Evolutionary conservation across 2,329 filamentous ascomycete genomes (phyloP).

Genomic region (Rhinocladiella mackenziei): DNA sequence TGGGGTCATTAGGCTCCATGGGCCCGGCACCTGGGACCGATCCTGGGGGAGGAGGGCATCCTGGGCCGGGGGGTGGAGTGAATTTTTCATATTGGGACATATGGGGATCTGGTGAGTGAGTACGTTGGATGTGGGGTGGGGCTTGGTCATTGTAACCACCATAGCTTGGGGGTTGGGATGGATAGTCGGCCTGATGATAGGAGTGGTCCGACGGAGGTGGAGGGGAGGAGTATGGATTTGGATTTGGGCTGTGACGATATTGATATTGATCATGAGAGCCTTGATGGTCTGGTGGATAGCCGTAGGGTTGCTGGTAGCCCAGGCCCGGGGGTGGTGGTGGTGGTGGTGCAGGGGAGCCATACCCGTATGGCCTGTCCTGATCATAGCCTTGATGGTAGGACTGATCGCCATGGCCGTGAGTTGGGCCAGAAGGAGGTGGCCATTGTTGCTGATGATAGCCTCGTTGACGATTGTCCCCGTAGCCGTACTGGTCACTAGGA

Average conservation of each 20-base stretch:
- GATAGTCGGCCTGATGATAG: conserved; percentile 13
- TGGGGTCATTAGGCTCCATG: conserved; percentile 42
- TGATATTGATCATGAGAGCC: conserved; percentile 12
- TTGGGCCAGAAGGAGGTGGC: conserved; percentile 11
- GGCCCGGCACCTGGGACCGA: conserved; percentile 26
- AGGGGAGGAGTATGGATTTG: conserved; percentile 8
- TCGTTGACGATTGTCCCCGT: conserved; percentile 5
- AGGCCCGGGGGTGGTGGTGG: conserved; percentile 2
- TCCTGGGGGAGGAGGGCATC: conserved; percentile 1
- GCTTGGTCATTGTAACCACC: conserved; percentile 15
- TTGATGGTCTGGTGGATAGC: conserved; percentile 15
- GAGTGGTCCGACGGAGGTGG: conserved; percentile 8
- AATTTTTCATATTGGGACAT: conserved; percentile 11
- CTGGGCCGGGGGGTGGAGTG: conserved; percentile 1
- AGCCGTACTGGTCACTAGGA: conserved; percentile 17
- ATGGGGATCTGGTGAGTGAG: conserved; percentile 10
- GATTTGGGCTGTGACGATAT: conserved; percentile 4
- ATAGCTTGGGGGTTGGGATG: conserved; percentile 9
- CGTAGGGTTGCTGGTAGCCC: conserved; percentile 13
- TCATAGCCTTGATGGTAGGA: conserved; percentile 18
- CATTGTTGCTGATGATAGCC: conserved; percentile 18
- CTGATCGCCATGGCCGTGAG: conserved; percentile 11
- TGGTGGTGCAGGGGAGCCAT: conserved; percentile 4
- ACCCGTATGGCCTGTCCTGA: conserved; percentile 14
- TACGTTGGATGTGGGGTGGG: too few relatives aligned